Evolutionary conservation across 2,329 filamentous ascomycete species (phyloP), one percentile per base, ranked within the genome.

Genomic region (Sporothrix pseudoabietina): DNA sequence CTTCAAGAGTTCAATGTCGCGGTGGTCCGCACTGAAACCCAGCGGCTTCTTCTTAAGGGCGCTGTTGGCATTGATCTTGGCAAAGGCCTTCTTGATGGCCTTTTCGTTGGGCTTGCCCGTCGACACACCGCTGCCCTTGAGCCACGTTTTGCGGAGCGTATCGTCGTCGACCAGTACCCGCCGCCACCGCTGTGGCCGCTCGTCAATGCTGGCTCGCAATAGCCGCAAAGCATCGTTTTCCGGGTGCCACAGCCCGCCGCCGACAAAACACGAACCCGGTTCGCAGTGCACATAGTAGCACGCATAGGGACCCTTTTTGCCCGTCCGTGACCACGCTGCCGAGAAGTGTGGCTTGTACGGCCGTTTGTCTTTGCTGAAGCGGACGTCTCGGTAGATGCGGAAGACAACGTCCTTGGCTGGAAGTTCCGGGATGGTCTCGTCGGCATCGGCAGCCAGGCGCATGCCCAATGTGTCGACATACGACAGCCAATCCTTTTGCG

Each of bases 281-380:
- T 95, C 89, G 76, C 93, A 87, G 80, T 97, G 94, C 26, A 97
- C 83, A 82, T 97, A 97, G 83, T 97, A 97, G 79, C 90, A 91
- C 7, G 94, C 94, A 81, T 96, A 97, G 10, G 92, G 91, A 0
- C 93, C 93, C 82, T 97, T 97, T 72, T 92, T 88, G 26, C 94
- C 94, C 0, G 94, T 97, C 26, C 94, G 90, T 73, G 92, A 96
- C 90, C 93, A 97, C 32, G 93, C 92, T 52, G 92, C 94, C 10
- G 92, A 92, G 82, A 94, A 97, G 82, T 94, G 89, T 71, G 93
- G 54, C 76, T 97, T 97, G 84, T 97, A 97, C 0, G 94, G 94
- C 2, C 93, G 96, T 26, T 88, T 92, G 78, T 97, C 91, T 77
- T 93, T 92, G 78, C 87, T 92, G 82, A 97, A 97, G 72, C 94